phyloP scores from a whole-genome alignment of 2,329 filamentous ascomycete species.

The Penicillium sp. region DNA sequence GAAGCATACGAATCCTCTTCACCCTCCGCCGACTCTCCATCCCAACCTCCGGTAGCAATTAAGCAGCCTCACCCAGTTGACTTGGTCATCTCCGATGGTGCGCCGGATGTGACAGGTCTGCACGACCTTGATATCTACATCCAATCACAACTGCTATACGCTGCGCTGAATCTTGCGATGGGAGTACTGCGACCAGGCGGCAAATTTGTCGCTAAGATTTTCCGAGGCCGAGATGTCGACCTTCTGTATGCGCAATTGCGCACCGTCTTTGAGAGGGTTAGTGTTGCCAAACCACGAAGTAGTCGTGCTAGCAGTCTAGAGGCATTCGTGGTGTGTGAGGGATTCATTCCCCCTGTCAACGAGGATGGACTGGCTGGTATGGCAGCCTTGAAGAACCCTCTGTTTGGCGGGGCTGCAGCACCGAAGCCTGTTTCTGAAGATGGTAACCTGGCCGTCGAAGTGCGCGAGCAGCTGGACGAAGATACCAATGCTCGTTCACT shows the following conservation, averaged over 20 bases:
- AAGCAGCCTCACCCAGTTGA: constrained; percentile 78
- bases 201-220: constrained; percentile 98
- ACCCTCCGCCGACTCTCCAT: constrained; percentile 34
- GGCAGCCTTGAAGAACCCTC: constrained; percentile 42
- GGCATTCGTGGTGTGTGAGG: constrained; percentile 92
- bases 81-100: constrained; percentile 91
- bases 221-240: constrained; percentile 92
- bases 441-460: constrained; percentile 41
- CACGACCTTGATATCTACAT: constrained; percentile 99
- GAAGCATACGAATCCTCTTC: constrained; percentile 57
- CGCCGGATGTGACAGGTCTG: constrained; percentile 92
- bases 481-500: constrained; percentile 22
- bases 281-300: constrained; percentile 90
- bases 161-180: constrained; percentile 87
- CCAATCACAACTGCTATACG: constrained; percentile 91
- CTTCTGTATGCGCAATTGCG: constrained; percentile 91
- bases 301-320: constrained; percentile 96
- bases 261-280: constrained; percentile 83
- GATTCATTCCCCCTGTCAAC: constrained; percentile 72
- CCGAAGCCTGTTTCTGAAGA: constrained; percentile 34
- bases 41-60: constrained; percentile 40
- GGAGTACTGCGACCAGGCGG: constrained; percentile 91
- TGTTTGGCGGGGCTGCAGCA: constrained; percentile 45
- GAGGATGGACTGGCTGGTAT: constrained; percentile 54
- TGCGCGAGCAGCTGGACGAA: constrained; percentile 49